Base-by-base conservation (phyloP, 2,329 filamentous ascomycete genomes). In the Balansia obtecta region DNA sequence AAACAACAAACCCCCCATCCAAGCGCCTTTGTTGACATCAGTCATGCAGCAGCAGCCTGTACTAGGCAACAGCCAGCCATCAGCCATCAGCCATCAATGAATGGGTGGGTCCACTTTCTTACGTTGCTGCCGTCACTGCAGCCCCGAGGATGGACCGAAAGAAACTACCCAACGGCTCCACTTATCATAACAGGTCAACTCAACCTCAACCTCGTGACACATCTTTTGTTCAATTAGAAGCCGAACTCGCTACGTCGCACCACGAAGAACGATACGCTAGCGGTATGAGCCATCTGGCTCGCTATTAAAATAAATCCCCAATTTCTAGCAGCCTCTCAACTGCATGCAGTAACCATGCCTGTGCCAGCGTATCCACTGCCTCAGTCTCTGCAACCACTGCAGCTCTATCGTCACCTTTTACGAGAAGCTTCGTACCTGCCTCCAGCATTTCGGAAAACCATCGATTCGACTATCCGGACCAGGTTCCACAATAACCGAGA, bases 361-460 rank as follows among this genome's bases (percentile, higher is more conserved):
- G 53, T 52, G 12, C 63, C 65, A 9, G 49, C 57, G 27, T 52
- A 56, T 30, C 50, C 55, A 6, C 54, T 64, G 2, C 60, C 63
- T 34, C 13, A 49, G 7, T 53, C 52, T 38, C 59, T 65, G 15
- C 51, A 57, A 10, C 57, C 61, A 37, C 52, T 61, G n/a, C 59
- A 64, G 56, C 63, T 80, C 45, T 83, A 80, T 61, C 73, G 80
- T 50, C 71, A 77, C 52, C 66, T 83, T 20, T 74, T 83, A 37
- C 77, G 80, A 52, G 78, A 82, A 65, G 68, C 71, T 39, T 73
- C 75, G 30, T 84, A 84, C 59, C 73, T 83, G 2, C 78, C 79
- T 1, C 68, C 69, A 2, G 63, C 73, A 39, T 75, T 75, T 52
- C 72, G 71, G 39, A 61, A 65, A 2, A 71, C 67, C 49, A 64